Base-by-base conservation (phyloP, 192 early-diverging fungal species). In the Backusella westeae region DNA sequence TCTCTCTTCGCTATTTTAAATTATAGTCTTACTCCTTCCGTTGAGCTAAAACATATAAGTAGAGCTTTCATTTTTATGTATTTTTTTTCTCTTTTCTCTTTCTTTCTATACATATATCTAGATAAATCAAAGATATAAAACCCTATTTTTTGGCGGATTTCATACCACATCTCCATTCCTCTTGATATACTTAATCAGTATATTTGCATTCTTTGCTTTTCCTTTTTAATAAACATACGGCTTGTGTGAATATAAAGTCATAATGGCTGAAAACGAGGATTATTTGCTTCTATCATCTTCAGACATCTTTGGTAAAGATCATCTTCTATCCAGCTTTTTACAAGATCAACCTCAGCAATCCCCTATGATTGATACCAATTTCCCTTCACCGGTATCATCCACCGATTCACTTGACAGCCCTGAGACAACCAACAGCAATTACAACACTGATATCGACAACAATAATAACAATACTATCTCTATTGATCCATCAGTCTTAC, bases 301-400 rank as follows among this genome's bases (percentile, higher is more conserved):
- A 29, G 70, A 72, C 49, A 39, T 72, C 29, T 72, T 72, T 49
- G 70, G 44, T 46, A 72, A 72, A 32, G 70, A 72, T 17, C 70
- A 39, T 29, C 70, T 72, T 23, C 17, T 72, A 29, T 39, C 70
- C 17, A 72, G 53, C 15, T 34, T 72, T 29, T 72, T 72, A 17
- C 70, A 72, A 46, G 70, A 72, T 72, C 56, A 63, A 3, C 44
- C 70, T 46, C 41, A 46, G 9, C 70, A 39, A 21, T 72, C 70
- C 3, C 70, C 70, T 19, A 72, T 44, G 41, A 34, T 44, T 44
- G 70, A 72, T 23, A 46, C n/a, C 44, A 72, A 52, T 72, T 72
- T 72, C 44, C 70, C 70, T 44, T 72, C 70, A 52, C 70, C 70
- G 1, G 41, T 34, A 1, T 44, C 38, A 21, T 39, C 70, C 8